Percentiles rank a stretch among this genome's conserved stretches.
These are phyloP conservation scores for Candolleomyces eurysporus DNA, from an alignment of 768 basidiomycete species.

Conservation along the genomic window DNA sequence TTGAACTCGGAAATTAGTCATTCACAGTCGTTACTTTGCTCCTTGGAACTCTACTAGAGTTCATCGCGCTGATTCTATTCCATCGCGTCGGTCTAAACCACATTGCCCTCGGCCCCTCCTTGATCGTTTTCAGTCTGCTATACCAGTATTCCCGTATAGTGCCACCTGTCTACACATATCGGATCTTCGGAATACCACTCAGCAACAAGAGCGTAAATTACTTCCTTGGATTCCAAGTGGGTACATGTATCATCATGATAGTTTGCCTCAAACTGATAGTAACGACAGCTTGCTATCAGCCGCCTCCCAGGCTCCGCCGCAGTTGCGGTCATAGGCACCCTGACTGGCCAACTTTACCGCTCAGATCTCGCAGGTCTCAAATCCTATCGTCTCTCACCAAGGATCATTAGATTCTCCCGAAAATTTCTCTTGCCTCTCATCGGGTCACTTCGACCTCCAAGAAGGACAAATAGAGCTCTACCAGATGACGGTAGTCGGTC, in stretches of 20 bases:
- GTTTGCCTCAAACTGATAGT: background rate
- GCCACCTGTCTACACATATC: conserved; percentile 72
- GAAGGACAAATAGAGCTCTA: conserved; percentile 70
- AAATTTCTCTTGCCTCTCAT: conserved; percentile 64
- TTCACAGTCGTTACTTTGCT: conserved; percentile 69
- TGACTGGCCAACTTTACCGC: conserved; percentile 77
- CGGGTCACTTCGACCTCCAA: conserved; percentile 59
- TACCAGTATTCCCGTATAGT: conserved; percentile 83
- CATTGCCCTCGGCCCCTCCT: conserved; percentile 74
- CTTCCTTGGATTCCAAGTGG: conserved; percentile 69
- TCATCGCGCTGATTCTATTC: conserved; percentile 61
- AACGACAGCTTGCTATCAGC: conserved; percentile 60
- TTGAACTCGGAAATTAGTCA: conserved; percentile 46
- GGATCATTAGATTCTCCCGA: conserved; percentile 52
- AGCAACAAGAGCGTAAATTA: conserved; percentile 79
- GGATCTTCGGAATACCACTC: conserved; percentile 69
- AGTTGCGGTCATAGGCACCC: conserved; percentile 60
- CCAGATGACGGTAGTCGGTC: conserved; percentile 47
- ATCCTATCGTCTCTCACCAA: conserved; percentile 69
- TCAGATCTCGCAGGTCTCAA: conserved; percentile 81
- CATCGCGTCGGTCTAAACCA: conserved; percentile 68
- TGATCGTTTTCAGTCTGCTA: conserved; percentile 73
- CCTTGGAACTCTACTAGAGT: conserved; percentile 66
- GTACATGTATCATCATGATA: conserved; percentile 12
- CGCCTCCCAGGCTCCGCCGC: conserved; percentile 65